Evolutionary conservation across 2,329 filamentous ascomycete species (phyloP).

Genomic region (Xylariaceae sp.): DNA sequence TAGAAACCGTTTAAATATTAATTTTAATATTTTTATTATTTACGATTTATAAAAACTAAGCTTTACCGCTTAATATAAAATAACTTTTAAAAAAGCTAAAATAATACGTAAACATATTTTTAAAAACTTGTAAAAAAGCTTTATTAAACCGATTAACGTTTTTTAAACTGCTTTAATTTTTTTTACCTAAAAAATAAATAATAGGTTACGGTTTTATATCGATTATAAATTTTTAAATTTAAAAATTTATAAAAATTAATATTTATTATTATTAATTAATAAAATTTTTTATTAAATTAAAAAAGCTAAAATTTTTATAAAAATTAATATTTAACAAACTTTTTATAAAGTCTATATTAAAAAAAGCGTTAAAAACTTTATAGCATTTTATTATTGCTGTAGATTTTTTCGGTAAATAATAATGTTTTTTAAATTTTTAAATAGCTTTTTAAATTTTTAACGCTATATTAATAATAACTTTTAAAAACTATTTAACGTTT

Average conservation of each 20-base stretch:
- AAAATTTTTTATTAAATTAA: not conserved
- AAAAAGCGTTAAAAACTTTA: too few species aligned
- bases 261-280: too few species aligned
- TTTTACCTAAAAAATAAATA: too few species aligned
- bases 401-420: not conserved
- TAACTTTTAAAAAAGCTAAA: not conserved
- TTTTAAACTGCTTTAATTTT: too few species aligned
- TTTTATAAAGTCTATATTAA: too few species aligned
- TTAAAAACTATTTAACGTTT: not conserved
- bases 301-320: not conserved
- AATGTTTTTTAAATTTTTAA: not conserved
- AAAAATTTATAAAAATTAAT: too few species aligned
- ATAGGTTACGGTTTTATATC: too few species aligned
- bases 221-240: too few species aligned
- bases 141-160: too few species aligned
- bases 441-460: not conserved
- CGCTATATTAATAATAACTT: not conserved
- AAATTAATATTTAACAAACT: not conserved
- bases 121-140: too few species aligned
- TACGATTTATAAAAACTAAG: not conserved
- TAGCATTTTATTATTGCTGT: not conserved
- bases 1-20: not conserved
- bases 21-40: not conserved
- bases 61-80: too few species aligned
- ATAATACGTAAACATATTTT: not conserved